Evolutionary conservation across 768 basidiomycete genomes (phyloP).

Genomic region (Lactarius quietus): DNA sequence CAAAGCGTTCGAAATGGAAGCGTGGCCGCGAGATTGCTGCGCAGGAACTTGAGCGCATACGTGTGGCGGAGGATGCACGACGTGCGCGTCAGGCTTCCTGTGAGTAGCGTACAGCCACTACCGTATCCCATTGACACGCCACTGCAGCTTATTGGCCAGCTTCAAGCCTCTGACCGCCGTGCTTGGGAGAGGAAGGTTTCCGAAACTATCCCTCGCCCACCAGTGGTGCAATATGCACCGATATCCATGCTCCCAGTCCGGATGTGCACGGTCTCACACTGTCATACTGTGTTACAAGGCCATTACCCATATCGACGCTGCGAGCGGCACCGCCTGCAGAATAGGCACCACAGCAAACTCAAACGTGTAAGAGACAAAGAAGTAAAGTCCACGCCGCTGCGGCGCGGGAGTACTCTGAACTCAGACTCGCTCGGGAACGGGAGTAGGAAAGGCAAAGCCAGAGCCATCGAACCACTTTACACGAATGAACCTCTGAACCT

Average conservation of each 20-base stretch:
- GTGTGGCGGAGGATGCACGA: conserved; percentile 40
- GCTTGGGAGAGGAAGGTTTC: conserved; percentile 25
- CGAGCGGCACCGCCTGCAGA: conserved; percentile 54
- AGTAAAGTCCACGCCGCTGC: conserved; percentile 35
- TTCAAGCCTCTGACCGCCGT: conserved; percentile 25
- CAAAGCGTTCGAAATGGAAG: conserved; percentile 54
- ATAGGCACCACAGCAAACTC: conserved; percentile 49
- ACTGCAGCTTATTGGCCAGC: conserved; percentile 36
- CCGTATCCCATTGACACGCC: conserved; percentile 5
- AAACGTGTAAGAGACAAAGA: conserved; percentile 51
- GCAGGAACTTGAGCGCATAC: conserved; percentile 38
- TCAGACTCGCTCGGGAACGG: not conserved
- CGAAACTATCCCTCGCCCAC: conserved; percentile 15
- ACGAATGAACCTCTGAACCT: conserved; percentile 10
- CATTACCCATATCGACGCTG: conserved; percentile 50
- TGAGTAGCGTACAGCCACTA: conserved; percentile 28
- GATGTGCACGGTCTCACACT: conserved; percentile 58
- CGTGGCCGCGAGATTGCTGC: conserved; percentile 43
- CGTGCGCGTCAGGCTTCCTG: conserved; percentile 37
- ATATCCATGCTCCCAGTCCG: conserved; percentile 36
- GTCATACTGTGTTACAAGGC: conserved; percentile 47
- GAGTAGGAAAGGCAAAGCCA: conserved; percentile 5
- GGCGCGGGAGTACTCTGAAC: conserved; percentile 20
- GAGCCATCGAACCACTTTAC: conserved; percentile 1
- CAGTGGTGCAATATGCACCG: conserved; percentile 18